These are phyloP conservation scores for Spencermartinsiella ligniputridi DNA, from an alignment of 1,139 yeast genomes.

Conservation along the genomic window DNA sequence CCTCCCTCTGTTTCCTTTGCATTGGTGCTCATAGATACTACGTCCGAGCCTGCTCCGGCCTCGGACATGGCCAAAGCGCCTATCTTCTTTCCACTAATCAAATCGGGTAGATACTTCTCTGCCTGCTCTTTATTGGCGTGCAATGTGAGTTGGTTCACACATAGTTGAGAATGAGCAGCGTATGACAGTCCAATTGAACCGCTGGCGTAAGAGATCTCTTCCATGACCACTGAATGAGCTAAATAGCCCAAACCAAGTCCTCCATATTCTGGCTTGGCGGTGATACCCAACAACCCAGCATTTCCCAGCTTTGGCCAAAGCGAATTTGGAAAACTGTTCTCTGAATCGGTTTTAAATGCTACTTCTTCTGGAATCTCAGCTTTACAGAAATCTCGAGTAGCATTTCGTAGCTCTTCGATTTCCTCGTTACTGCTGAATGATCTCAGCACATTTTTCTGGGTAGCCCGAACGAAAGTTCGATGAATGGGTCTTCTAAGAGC, in stretches of 20 bases:
- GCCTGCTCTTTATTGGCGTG: slow-evolving; percentile 30
- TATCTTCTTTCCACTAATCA: slow-evolving; percentile 30
- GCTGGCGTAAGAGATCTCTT: slow-evolving; percentile 32
- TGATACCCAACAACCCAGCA: slow-evolving; percentile 34
- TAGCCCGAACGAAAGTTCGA: neutral
- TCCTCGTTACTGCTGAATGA: slow-evolving; percentile 5
- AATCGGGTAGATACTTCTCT: slow-evolving; percentile 31
- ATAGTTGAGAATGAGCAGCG: slow-evolving; percentile 35
- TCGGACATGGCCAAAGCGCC: slow-evolving; percentile 36
- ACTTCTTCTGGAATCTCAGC: slow-evolving; percentile 29
- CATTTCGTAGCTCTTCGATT: slow-evolving; percentile 31
- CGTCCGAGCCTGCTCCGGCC: slow-evolving; percentile 35
- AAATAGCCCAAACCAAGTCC: slow-evolving; percentile 33
- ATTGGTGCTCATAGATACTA: slow-evolving; percentile 32
- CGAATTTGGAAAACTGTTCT: slow-evolving; percentile 32
- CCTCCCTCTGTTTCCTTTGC: slow-evolving; percentile 32
- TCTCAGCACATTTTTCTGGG: neutral
- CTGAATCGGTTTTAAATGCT: slow-evolving; percentile 29
- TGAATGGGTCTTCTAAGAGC: neutral
- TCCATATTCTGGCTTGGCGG: slow-evolving; percentile 34
- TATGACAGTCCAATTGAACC: slow-evolving; percentile 34
- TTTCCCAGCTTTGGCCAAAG: slow-evolving; percentile 34
- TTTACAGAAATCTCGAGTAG: slow-evolving; percentile 31
- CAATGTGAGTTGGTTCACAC: slow-evolving; percentile 32
- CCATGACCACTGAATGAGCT: slow-evolving; percentile 35